Evolutionary conservation across 2,329 filamentous ascomycete species (phyloP), one percentile per base, ranked within the genome.

Genomic region (Trichoderma citrinoviride): DNA sequence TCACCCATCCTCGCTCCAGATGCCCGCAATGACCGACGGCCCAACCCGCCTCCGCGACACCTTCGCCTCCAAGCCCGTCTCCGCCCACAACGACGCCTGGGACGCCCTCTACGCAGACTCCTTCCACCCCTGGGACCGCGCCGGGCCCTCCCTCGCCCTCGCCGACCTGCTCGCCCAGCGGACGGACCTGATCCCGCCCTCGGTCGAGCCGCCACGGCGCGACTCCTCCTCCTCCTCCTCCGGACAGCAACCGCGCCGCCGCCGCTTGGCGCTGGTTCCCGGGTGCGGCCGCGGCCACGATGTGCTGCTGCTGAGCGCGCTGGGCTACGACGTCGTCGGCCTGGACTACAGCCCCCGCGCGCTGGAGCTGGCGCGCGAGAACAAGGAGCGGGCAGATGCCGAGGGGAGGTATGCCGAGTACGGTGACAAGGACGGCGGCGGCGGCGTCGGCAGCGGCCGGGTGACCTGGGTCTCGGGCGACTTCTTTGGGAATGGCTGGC

Each of bases 271-370:
- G 1, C 80, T 96, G 8, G 89, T 96, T 0, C 90, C 92, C 0
- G 92, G 92, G 5, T 96, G 92, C 76, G 93, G 92, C 0, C 84
- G 85, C 53, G 93, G 92, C 5, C 90, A 95, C 72, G 93, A 96
- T 77, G 90, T 92, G 1, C 81, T 92, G 10, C 80, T 96, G 43
- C 82, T 96, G 50, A 85, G 87, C 56, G 85, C 86, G 10, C 86
- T 89, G 72, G 92, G 92, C 1, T 95, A 91, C 74, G 89, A 96
- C 76, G 87, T 87, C 1, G 88, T 86, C 71, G 93, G 91, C 0
- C 77, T 96, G 1, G 92, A 96, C 73, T 83, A 85, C 63, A 88
- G 87, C 50, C 71, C 79, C 8, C 72, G 71, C 15, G 82, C 81
- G 3, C 69, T 81, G 8, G 75, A 80, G 12, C 78, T 78, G 40